A percentile compares a stretch with the other conserved stretches of the same genome.
Evolutionary conservation across 129 eudicot genomes (phyloP).

Genomic region (Centaurea solstitialis): DNA sequence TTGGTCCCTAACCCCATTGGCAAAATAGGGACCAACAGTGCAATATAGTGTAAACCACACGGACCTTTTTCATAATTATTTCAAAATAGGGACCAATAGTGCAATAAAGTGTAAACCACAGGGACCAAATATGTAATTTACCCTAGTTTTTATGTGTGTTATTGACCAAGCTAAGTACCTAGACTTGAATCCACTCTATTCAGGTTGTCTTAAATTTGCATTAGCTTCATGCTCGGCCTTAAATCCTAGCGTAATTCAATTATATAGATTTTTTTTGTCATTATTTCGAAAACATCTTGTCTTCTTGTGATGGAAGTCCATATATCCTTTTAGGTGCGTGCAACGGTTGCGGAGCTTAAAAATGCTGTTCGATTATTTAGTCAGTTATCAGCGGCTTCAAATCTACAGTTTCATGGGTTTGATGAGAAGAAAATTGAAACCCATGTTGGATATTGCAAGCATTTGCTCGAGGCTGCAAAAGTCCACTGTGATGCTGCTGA

Average conservation of each 20-base stretch:
- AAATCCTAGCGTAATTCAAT: not conserved
- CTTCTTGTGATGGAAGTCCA: not conserved
- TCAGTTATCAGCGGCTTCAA: constrained; percentile 76
- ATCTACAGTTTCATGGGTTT: constrained; percentile 81
- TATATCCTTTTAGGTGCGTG: constrained; percentile 54
- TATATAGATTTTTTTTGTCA: not conserved
- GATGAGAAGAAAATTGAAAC: constrained; percentile 98
- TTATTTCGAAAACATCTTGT: not conserved
- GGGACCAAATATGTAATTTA: no score
- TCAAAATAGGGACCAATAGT: no score
- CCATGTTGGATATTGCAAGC: constrained; percentile 92
- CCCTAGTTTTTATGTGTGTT: no score
- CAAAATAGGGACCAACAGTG: no score
- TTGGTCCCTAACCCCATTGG: no score
- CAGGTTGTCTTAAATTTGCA: not conserved
- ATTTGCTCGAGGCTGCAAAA: constrained; percentile 87
- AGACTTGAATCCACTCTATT: not conserved
- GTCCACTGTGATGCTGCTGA: constrained; percentile 93
- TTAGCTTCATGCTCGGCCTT: not conserved
- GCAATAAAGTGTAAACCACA: no score
- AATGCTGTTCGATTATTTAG: constrained; percentile 88
- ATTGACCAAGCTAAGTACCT: not conserved
- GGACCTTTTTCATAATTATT: no score
- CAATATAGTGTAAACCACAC: no score
- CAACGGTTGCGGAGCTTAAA: constrained; percentile 86